Percentiles rank a stretch among this genome's conserved stretches.
phyloP scores from a whole-genome alignment of 345 rosid species.

The Lagerstroemia speciosa region DNA sequence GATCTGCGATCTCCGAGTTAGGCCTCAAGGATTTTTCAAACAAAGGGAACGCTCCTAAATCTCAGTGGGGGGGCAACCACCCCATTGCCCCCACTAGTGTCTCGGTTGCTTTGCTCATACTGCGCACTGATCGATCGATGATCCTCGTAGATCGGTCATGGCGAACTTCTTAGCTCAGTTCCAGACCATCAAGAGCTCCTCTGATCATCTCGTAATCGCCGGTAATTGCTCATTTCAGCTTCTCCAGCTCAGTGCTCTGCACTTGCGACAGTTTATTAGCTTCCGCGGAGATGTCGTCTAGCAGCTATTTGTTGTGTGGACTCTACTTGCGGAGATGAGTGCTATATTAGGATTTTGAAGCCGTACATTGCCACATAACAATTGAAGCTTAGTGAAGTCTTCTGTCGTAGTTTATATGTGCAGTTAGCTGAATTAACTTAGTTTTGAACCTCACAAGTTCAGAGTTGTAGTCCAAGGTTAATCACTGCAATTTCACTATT shows the following conservation, averaged over 20 bases:
- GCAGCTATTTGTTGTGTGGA: not conserved
- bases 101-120: not conserved
- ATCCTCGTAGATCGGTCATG: constrained; percentile 47
- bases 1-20: not conserved
- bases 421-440: not conserved
- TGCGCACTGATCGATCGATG: constrained; percentile 5
- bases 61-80: not conserved
- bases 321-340: too few relatives aligned
- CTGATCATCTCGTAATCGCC: constrained; percentile 72
- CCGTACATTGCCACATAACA: too few relatives aligned
- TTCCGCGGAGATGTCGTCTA: not conserved
- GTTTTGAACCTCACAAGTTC: not conserved
- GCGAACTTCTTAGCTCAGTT: constrained; percentile 88
- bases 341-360: too few relatives aligned
- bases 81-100: constrained; percentile 1
- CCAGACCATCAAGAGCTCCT: constrained; percentile 65
- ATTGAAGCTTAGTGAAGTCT: not conserved
- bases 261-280: not conserved
- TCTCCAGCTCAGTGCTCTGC: not conserved
- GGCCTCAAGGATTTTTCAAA: not conserved
- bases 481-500: not conserved
- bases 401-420: not conserved
- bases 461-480: not conserved
- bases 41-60: not conserved
- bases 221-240: constrained; percentile 31